Conservation (phyloP, 169 alveolate species). For the Amoebophrya sp. region DNA sequence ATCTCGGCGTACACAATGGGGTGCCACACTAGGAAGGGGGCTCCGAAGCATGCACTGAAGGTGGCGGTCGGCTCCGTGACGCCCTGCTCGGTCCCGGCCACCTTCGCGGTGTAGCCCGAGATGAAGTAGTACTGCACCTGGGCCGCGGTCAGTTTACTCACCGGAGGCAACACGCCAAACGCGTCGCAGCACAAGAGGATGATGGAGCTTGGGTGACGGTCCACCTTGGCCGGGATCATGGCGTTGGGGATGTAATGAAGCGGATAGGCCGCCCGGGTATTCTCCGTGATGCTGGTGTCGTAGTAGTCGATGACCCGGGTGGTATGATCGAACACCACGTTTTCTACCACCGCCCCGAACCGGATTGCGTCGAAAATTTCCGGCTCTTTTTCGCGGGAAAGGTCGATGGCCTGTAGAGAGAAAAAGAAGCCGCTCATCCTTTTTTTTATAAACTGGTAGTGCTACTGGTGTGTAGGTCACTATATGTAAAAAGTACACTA, state of each 20-base stretch:
- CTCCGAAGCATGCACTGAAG: conserved; percentile 94
- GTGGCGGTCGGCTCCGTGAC: conserved; percentile 84
- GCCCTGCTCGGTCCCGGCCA: conserved; percentile 86
- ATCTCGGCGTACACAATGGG: conserved; percentile 84
- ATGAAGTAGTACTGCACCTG: conserved; percentile 91
- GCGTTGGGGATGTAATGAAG: conserved; percentile 82
- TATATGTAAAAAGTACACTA: no score
- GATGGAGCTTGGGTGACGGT: conserved; percentile 87
- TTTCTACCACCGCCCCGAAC: conserved; percentile 61
- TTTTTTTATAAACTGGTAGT: no score
- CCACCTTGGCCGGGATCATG: conserved; percentile 81
- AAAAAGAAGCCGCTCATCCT: not conserved
- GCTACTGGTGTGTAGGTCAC: no score
- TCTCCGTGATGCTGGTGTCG: conserved; percentile 82
- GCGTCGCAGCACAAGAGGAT: conserved; percentile 91
- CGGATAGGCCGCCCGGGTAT: conserved; percentile 77
- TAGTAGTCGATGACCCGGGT: conserved; percentile 80
- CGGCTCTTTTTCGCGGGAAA: conserved; percentile 78
- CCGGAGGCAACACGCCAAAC: conserved; percentile 92
- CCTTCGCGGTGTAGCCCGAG: conserved; percentile 91
- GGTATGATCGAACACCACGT: conserved; percentile 71
- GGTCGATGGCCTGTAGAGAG: conserved; percentile 37
- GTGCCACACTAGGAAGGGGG: conserved; percentile 87
- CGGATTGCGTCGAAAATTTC: conserved; percentile 86
- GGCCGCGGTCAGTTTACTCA: conserved; percentile 72